Evolutionary conservation across 768 basidiomycete species (phyloP).

Genomic region (Kwoniella bestiolae): DNA sequence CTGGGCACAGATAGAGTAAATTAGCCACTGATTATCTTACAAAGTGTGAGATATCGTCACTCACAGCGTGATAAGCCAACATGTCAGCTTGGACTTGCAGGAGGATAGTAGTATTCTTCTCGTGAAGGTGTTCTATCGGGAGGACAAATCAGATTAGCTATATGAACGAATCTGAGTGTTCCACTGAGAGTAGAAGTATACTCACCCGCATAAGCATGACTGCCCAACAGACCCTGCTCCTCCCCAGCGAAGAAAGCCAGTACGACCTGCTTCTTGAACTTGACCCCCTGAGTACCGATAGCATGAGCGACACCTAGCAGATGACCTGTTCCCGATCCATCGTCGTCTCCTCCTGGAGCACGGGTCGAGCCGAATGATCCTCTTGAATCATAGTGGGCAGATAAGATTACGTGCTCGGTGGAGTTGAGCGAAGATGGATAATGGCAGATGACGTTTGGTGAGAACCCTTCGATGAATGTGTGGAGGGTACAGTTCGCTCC

Average conservation of each 20-base stretch:
- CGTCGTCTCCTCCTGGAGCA: conserved; percentile 70
- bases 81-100: conserved; percentile 92
- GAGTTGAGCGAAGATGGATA: conserved; percentile 66
- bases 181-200: conserved; percentile 14
- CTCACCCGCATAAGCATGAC: conserved; percentile 77
- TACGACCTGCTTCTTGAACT: conserved; percentile 76
- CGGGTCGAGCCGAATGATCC: conserved; percentile 80
- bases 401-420: conserved; percentile 72
- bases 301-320: conserved; percentile 79
- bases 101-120: conserved; percentile 68
- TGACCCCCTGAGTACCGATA: conserved; percentile 69
- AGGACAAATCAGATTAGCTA: too few species aligned
- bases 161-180: background rate
- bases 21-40: background rate
- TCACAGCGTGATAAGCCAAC: conserved; percentile 74
- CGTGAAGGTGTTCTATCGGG: conserved; percentile 67
- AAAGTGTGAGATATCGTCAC: conserved; percentile 11
- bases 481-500: conserved; percentile 75
- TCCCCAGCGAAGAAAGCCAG: conserved; percentile 86
- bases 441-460: conserved; percentile 83
- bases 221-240: conserved; percentile 85
- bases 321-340: conserved; percentile 69
- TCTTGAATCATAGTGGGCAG: conserved; percentile 88
- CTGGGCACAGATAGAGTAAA: conserved; percentile 6
- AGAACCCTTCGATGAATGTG: conserved; percentile 71